Evolutionary conservation across 768 basidiomycete species (phyloP).

Genomic region (Suillus subalutaceus): DNA sequence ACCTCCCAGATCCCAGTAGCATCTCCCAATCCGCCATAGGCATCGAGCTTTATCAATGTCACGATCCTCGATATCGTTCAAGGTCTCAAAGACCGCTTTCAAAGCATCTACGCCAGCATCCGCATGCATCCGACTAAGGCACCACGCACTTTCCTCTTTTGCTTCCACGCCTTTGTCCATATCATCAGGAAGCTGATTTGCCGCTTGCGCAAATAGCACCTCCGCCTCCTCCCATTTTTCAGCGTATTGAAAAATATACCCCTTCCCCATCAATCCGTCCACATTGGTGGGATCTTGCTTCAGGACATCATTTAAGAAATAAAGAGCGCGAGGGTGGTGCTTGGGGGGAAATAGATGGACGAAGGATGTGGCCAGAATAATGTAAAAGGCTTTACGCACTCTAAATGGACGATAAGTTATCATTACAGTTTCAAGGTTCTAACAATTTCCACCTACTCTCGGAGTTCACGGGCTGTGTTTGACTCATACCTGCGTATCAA

Average conservation of each 20-base stretch:
- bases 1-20: constrained; percentile 76
- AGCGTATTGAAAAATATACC: constrained; percentile 67
- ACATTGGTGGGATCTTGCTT: constrained; percentile 61
- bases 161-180: constrained; percentile 59
- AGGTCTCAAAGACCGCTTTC: constrained; percentile 45
- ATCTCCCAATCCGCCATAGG: constrained; percentile 83
- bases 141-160: constrained; percentile 87
- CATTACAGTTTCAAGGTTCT: background rate
- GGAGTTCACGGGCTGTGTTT: constrained; percentile 57
- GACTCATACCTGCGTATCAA: constrained; percentile 55
- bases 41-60: constrained; percentile 72
- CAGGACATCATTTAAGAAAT: constrained; percentile 75
- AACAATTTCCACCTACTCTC: constrained; percentile 40
- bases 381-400: constrained; percentile 67
- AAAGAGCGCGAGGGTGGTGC: constrained; percentile 78
- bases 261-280: constrained; percentile 71
- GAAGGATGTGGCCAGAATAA: constrained; percentile 71
- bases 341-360: constrained; percentile 90
- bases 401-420: constrained; percentile 39
- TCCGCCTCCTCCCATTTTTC: constrained; percentile 72
- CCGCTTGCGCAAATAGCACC: constrained; percentile 60
- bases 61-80: constrained; percentile 49
- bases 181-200: constrained; percentile 48
- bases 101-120: constrained; percentile 52
- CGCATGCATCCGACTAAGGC: constrained; percentile 53